phyloP scores from a whole-genome alignment of 257 asterid species.

The Salvia miltiorrhiza region DNA sequence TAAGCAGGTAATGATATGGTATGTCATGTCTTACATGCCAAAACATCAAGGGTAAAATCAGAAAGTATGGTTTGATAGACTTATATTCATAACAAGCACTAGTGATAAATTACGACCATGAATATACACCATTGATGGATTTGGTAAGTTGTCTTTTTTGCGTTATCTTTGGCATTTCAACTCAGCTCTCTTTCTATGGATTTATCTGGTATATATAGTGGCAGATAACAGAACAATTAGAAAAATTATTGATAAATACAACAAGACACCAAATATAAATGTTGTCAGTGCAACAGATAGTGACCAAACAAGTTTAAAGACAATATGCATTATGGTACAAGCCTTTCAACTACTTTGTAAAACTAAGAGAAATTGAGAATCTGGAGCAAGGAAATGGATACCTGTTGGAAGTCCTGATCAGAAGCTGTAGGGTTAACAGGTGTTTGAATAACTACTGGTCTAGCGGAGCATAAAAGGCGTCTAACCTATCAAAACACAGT shows the following conservation, averaged over 20 bases:
- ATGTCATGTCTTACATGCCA: not conserved
- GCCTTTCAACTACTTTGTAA: constrained; percentile 3
- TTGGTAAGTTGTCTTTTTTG: not conserved
- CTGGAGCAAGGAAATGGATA: constrained; percentile 32
- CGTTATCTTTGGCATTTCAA: not conserved
- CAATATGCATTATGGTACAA: not conserved
- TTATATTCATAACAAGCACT: not conserved
- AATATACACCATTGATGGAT: not conserved
- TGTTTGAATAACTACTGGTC: constrained; percentile 84
- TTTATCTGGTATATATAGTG: not conserved
- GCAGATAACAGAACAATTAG: not conserved
- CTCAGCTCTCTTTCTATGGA: not conserved
- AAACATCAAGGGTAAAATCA: not conserved
- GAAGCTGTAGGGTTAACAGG: constrained; percentile 88
- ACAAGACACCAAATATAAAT: not conserved
- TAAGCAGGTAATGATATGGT: not conserved
- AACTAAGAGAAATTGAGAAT: constrained; percentile 7
- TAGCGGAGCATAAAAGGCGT: constrained; percentile 87
- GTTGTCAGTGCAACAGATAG: not conserved
- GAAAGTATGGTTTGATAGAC: not conserved
- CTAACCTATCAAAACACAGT: constrained; percentile 55
- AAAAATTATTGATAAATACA: not conserved
- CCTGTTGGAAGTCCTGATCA: constrained; percentile 99
- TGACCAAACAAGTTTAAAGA: constrained; percentile 12
- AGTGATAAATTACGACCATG: not conserved